Evolutionary conservation across 352 stramenopile species (phyloP).

Genomic region (Phytophthora brassicae): DNA sequence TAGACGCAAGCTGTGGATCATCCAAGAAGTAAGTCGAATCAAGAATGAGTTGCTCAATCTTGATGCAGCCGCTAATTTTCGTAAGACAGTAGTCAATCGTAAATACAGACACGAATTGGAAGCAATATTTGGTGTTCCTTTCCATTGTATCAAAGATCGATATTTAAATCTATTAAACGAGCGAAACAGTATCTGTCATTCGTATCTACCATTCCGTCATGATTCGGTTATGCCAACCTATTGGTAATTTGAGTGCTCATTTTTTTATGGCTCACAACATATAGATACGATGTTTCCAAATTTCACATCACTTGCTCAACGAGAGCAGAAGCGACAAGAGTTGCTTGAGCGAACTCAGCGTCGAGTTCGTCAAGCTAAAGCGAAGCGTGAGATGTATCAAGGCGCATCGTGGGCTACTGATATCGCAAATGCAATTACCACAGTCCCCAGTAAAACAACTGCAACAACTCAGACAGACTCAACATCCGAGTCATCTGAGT

Average conservation of each 20-base stretch:
- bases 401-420: background rate
- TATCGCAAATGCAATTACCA: background rate
- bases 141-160: conserved; percentile 14
- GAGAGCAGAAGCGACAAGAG: conserved; percentile 6
- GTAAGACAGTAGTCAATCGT: conserved; percentile 13
- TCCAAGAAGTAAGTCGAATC: conserved; percentile 13
- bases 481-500: background rate
- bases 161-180: conserved; percentile 14
- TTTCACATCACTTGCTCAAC: background rate
- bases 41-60: conserved; percentile 20
- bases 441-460: background rate
- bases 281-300: background rate
- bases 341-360: conserved; percentile 4
- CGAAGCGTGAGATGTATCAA: background rate
- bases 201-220: background rate
- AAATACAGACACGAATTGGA: conserved; percentile 13
- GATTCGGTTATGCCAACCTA: background rate
- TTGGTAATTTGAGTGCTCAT: background rate
- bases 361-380: background rate
- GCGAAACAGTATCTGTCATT: conserved; percentile 6
- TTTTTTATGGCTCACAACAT: background rate
- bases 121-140: conserved; percentile 11
- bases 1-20: background rate
- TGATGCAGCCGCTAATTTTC: conserved; percentile 12
- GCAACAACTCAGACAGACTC: conserved; percentile 21